Conservation (phyloP, 768 basidiomycete species). For the Termitomyces heimii region DNA sequence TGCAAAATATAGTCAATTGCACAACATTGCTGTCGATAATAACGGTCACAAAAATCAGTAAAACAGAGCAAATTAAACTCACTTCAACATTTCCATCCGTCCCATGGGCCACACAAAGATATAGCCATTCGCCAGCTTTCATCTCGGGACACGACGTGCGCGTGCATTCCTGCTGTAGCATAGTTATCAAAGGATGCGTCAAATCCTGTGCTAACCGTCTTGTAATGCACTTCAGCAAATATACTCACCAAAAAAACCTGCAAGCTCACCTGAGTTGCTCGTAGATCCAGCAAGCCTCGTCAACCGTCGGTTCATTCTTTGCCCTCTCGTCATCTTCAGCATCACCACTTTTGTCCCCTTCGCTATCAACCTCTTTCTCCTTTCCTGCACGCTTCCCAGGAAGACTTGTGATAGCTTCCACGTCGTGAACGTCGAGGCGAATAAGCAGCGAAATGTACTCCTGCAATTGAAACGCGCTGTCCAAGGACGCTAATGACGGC, state of each 20-base stretch:
- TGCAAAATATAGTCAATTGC: constrained; percentile 96
- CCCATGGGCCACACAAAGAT: constrained; percentile 92
- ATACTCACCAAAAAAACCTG: constrained; percentile 3
- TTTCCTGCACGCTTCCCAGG: constrained; percentile 46
- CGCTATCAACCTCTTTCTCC: constrained; percentile 23
- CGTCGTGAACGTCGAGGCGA: constrained; percentile 81
- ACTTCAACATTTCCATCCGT: constrained; percentile 87
- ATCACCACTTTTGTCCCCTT: constrained; percentile 23
- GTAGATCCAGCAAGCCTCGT: constrained; percentile 84
- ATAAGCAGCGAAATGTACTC: constrained; percentile 92
- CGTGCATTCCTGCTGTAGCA: constrained; percentile 83
- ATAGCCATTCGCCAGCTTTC: constrained; percentile 99
- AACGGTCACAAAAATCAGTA: not conserved
- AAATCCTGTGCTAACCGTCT: constrained; percentile 88
- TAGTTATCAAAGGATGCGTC: constrained; percentile 78
- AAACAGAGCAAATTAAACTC: constrained; percentile 13
- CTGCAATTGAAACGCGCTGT: constrained; percentile 92
- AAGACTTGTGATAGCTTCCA: constrained; percentile 72
- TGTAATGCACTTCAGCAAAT: not conserved
- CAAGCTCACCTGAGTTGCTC: constrained; percentile 39
- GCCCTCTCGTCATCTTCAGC: constrained; percentile 24
- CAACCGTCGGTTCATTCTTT: constrained; percentile 55
- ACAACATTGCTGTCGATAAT: constrained; percentile 72
- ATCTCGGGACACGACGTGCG: constrained; percentile 88
- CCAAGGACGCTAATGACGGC: constrained; percentile 65